Conservation (phyloP, 1,284 basidiomycete genomes). For the Agaricales sp. region DNA sequence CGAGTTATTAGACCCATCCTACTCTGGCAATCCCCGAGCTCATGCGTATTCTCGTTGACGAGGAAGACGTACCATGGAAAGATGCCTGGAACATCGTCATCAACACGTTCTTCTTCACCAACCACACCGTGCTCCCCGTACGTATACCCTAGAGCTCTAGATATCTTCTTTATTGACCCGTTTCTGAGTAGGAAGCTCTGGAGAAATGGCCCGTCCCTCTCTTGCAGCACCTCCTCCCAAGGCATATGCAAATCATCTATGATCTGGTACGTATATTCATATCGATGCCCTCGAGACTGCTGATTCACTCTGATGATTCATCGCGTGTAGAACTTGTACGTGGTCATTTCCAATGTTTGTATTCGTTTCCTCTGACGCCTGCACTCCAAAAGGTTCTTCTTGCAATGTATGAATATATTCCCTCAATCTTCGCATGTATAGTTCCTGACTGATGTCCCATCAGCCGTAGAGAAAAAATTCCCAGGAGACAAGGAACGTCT, state of each 20-base stretch:
- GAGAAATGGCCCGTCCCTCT: constrained; percentile 87
- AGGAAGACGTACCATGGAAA: constrained; percentile 81
- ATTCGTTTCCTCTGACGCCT: constrained; percentile 6
- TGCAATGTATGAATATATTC: constrained; percentile 39
- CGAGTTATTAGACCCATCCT: constrained; percentile 66
- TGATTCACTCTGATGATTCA: background rate
- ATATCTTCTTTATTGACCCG: too few species aligned
- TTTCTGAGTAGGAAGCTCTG: constrained; percentile 45
- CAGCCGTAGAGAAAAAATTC: constrained; percentile 81
- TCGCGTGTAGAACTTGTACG: background rate
- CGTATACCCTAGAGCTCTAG: too few species aligned
- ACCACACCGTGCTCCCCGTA: constrained; percentile 77
- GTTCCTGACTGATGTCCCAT: constrained; percentile 8
- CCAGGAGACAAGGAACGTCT: constrained; percentile 77
- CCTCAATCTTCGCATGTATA: background rate
- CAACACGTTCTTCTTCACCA: constrained; percentile 89
- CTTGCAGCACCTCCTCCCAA: constrained; percentile 72
- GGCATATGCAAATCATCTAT: constrained; percentile 85
- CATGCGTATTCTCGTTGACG: constrained; percentile 82
- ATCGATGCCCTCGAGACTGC: background rate
- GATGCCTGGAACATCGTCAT: constrained; percentile 80
- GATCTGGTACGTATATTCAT: constrained; percentile 69
- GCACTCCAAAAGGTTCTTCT: constrained; percentile 36
- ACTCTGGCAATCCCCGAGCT: constrained; percentile 91
- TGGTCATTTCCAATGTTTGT: background rate